phyloP scores from a whole-genome alignment of 106 monocot species.

The Gastrodia elata region DNA sequence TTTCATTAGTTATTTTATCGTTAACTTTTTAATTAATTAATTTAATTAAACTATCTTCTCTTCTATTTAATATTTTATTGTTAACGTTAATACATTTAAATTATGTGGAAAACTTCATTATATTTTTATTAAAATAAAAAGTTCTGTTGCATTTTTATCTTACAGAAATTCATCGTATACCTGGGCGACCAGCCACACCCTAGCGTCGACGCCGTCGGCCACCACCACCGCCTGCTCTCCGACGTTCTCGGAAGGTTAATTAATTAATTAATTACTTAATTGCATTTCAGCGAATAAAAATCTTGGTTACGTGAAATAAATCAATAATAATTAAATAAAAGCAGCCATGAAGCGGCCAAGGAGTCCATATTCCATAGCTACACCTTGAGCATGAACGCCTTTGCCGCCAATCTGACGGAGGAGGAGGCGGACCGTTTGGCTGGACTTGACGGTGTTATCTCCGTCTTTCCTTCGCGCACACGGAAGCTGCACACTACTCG shows the following conservation, averaged over 20 bases:
- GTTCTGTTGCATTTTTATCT: too few species aligned
- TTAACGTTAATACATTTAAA: too few species aligned
- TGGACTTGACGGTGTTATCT: slow-evolving; percentile 19
- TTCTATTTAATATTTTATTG: too few species aligned
- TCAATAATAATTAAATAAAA: background rate
- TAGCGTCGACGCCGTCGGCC: background rate
- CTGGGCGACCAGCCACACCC: too few species aligned
- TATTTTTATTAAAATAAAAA: too few species aligned
- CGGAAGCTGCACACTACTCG: slow-evolving; percentile 23
- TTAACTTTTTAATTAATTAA: too few species aligned
- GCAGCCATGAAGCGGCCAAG: slow-evolving; percentile 10
- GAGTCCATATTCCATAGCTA: slow-evolving; percentile 19
- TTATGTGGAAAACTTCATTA: too few species aligned
- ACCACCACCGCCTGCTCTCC: slow-evolving; percentile 11
- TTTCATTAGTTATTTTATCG: too few species aligned
- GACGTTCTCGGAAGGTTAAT: slow-evolving; percentile 8
- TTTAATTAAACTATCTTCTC: too few species aligned
- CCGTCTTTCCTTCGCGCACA: slow-evolving; percentile 20
- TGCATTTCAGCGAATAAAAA: background rate
- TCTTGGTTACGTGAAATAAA: too few species aligned
- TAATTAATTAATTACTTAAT: background rate
- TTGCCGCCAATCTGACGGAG: slow-evolving; percentile 23
- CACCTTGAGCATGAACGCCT: slow-evolving; percentile 29
- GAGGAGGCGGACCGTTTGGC: slow-evolving; percentile 3
- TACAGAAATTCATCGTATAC: too few species aligned